Percentiles rank a stretch among this genome's conserved stretches.
Evolutionary conservation across 1,284 basidiomycete species (phyloP).

Genomic region (Violaceomyces palustris): DNA sequence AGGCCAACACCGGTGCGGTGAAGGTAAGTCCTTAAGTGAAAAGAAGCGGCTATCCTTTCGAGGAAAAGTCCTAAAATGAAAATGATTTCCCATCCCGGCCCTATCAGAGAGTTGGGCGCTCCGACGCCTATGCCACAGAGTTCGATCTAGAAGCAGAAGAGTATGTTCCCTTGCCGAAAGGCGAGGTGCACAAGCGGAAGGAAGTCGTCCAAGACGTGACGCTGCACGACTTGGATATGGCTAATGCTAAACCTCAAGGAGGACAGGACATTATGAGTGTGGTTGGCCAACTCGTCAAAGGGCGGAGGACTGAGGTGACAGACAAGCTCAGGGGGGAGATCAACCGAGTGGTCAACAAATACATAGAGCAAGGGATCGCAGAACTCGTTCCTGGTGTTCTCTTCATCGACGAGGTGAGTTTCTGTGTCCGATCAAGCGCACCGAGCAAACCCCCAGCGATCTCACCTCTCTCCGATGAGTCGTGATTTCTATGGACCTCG

Average conservation of each 20-base stretch:
- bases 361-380: conserved; percentile 96
- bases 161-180: conserved; percentile 94
- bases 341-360: conserved; percentile 95
- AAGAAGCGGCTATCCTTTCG: conserved; percentile 1
- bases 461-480: no score
- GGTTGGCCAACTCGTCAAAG: conserved; percentile 94
- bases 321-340: conserved; percentile 93
- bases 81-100: no score
- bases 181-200: conserved; percentile 95
- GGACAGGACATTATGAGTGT: conserved; percentile 99
- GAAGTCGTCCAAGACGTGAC: conserved; percentile 97
- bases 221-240: conserved; percentile 90
- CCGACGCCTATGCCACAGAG: conserved; percentile 96
- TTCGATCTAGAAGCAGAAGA: conserved; percentile 98
- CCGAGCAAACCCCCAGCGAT: no score
- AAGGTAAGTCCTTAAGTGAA: conserved; percentile 63
- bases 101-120: conserved; percentile 87
- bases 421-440: no score
- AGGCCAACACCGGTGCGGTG: conserved; percentile 88
- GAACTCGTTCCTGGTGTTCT: conserved; percentile 96
- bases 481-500: no score
- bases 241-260: conserved; percentile 85
- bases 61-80: no score
- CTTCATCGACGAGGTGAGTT: conserved; percentile 92
- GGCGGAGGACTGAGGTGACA: conserved; percentile 88